Percentiles rank a stretch among this genome's conserved stretches.
phyloP scores from a whole-genome alignment of 208 protist species.

The Histomonas meleagridis region DNA sequence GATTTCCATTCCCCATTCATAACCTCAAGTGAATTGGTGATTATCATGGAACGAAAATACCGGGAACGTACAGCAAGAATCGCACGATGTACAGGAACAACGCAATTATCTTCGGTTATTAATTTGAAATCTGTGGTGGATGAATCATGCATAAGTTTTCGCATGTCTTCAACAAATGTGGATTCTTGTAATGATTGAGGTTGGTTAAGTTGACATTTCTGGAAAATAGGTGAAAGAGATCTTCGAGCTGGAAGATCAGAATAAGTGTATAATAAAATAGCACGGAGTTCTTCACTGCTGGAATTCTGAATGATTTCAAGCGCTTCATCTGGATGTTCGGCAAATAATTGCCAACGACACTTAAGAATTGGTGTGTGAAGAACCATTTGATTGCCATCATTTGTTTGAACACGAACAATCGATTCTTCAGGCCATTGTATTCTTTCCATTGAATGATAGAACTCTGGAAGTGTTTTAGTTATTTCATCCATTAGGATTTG shows the following conservation, averaged over 20 bases:
- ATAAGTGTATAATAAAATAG: not conserved
- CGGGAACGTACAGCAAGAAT: not conserved
- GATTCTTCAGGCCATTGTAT: not conserved
- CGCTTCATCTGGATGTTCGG: not conserved
- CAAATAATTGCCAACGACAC: not conserved
- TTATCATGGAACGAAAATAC: not conserved
- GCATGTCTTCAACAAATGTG: conserved; percentile 8
- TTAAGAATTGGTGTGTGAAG: conserved; percentile 14
- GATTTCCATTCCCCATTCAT: not conserved
- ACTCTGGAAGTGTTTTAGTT: too few species aligned
- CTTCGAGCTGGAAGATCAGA: not conserved
- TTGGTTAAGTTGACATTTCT: not conserved
- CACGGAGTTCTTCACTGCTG: not conserved
- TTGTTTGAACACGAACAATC: not conserved
- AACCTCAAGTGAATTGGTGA: not conserved
- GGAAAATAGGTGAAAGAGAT: not conserved
- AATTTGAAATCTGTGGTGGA: not conserved
- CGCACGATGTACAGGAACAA: not conserved
- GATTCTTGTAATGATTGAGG: not conserved
- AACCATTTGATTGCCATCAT: not conserved
- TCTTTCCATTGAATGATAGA: too few species aligned
- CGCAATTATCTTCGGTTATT: not conserved
- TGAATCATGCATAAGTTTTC: not conserved
- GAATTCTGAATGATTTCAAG: not conserved
- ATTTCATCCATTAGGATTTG: too few species aligned